Base-by-base conservation (phyloP, 192 early-diverging fungal species). In the Cladochytrium replicatum region DNA sequence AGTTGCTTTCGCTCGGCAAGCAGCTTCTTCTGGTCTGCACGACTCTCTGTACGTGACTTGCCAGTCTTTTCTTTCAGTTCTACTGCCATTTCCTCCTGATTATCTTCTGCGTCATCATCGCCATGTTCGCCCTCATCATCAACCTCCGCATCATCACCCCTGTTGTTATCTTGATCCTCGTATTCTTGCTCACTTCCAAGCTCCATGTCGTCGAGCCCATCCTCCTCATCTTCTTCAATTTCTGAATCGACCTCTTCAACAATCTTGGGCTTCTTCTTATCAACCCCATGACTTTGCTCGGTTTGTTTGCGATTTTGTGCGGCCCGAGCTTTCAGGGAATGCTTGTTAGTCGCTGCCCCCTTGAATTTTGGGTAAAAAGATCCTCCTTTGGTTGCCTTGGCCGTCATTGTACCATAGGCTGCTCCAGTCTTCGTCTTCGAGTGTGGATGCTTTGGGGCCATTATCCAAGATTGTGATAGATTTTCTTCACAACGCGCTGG, bases 1-100 rank as follows among this genome's bases (percentile, higher is more conserved):
- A 75, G 63, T 4, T 63, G 53, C 57, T 81, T 77, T 22, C 87
- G 75, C 57, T 87, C 83, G n/a, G 29, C 7, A 4, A 55, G 49
- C 13, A 58, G 41, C 1, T 32, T 25, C 50, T 69, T 65, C 40
- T 75, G 72, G 48, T 70, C 72, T 4, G 42, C 46, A 6, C 68
- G 63, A 23, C 30, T 45, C 24, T n/a, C n/a, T n/a, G n/a, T n/a
- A n/a, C n/a, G n/a, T n/a, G n/a, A n/a, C n/a, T n/a, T n/a, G n/a
- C n/a, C n/a, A n/a, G n/a, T n/a, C n/a, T n/a, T n/a, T n/a, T n/a
- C n/a, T n/a, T n/a, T n/a, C n/a, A n/a, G n/a, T n/a, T n/a, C n/a
- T n/a, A n/a, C n/a, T n/a, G n/a, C n/a, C n/a, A n/a, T n/a, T n/a
- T 54, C 44, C 9, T 55, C 43, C n/a, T 46, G 29, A 48, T 59